These are phyloP conservation scores for Hamigera avellanea DNA, from an alignment of 495 filamentous ascomycete species.

Conservation along the genomic window DNA sequence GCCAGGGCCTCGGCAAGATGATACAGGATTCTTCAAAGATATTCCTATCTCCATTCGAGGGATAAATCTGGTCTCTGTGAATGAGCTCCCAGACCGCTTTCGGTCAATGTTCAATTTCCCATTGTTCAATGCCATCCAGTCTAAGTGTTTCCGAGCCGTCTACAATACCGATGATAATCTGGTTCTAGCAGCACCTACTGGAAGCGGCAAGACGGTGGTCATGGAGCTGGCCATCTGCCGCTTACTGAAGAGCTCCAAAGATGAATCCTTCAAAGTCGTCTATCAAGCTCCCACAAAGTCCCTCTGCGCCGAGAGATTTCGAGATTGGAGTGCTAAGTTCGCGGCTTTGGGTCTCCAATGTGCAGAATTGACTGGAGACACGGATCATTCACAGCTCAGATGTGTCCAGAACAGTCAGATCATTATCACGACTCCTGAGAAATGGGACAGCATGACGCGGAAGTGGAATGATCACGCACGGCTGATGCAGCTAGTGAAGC, in stretches of 20 bases:
- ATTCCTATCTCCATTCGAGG: constrained; percentile 43
- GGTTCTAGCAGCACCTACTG: constrained; percentile 82
- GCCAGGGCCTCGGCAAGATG: background rate
- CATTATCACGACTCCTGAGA: constrained; percentile 94
- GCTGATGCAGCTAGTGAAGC: constrained; percentile 72
- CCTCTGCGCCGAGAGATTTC: constrained; percentile 69
- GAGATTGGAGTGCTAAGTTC: constrained; percentile 86
- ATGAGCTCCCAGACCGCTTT: constrained; percentile 66
- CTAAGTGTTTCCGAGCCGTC: constrained; percentile 64
- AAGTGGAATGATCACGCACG: constrained; percentile 88
- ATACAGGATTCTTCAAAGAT: constrained; percentile 10
- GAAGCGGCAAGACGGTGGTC: constrained; percentile 86
- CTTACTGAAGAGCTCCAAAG: constrained; percentile 48
- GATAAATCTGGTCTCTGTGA: constrained; percentile 60
- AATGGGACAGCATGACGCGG: constrained; percentile 95
- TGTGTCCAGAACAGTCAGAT: constrained; percentile 74
- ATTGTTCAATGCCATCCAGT: constrained; percentile 87
- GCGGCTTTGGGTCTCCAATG: constrained; percentile 60
- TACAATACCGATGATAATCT: constrained; percentile 73
- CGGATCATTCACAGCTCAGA: constrained; percentile 59
- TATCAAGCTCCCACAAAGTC: constrained; percentile 95
- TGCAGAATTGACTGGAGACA: constrained; percentile 87
- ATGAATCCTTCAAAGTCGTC: constrained; percentile 76
- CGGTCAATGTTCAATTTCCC: constrained; percentile 67
- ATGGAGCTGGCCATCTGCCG: constrained; percentile 88